Conservation (phyloP, 371 early-diverging fungal species). For the Haplosporangium sp. region DNA sequence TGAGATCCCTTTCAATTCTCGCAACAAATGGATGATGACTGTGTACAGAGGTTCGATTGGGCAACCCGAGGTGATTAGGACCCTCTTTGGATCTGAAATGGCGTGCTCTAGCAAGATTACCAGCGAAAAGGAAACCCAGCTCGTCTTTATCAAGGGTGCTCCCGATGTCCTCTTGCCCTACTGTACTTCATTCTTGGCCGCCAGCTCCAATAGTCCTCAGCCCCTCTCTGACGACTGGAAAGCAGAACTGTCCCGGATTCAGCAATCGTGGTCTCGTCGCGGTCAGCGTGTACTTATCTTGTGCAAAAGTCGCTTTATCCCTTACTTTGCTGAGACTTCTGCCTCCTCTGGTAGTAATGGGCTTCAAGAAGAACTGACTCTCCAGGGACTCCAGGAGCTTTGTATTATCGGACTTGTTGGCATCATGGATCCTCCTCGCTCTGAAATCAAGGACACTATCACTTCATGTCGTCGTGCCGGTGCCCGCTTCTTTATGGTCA, state of each 20-base stretch:
- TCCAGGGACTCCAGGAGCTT: slow-evolving; percentile 55
- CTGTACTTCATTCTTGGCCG: slow-evolving; percentile 59
- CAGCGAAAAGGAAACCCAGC: slow-evolving; percentile 27
- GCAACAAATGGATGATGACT: slow-evolving; percentile 39
- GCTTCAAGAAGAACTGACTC: slow-evolving; percentile 38
- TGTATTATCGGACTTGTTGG: slow-evolving; percentile 72
- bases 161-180: slow-evolving; percentile 76
- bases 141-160: slow-evolving; percentile 79
- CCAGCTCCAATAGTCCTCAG: slow-evolving; percentile 55
- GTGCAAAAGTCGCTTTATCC: slow-evolving; percentile 56
- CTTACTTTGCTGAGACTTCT: slow-evolving; percentile 32
- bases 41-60: slow-evolving; percentile 51
- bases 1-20: slow-evolving; percentile 31
- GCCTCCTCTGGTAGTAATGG: slow-evolving; percentile 11
- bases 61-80: slow-evolving; percentile 44
- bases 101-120: slow-evolving; percentile 9
- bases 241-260: slow-evolving; percentile 54
- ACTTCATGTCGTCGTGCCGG: slow-evolving; percentile 70
- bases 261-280: slow-evolving; percentile 67
- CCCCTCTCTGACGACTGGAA: slow-evolving; percentile 59
- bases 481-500: slow-evolving; percentile 82
- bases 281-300: slow-evolving; percentile 79
- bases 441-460: slow-evolving; percentile 71
- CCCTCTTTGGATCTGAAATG: slow-evolving; percentile 44
- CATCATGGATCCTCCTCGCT: slow-evolving; percentile 80